Percentiles rank a stretch among this genome's conserved stretches.
phyloP scores from a whole-genome alignment of 345 rosid species.

The Salix caprea region DNA sequence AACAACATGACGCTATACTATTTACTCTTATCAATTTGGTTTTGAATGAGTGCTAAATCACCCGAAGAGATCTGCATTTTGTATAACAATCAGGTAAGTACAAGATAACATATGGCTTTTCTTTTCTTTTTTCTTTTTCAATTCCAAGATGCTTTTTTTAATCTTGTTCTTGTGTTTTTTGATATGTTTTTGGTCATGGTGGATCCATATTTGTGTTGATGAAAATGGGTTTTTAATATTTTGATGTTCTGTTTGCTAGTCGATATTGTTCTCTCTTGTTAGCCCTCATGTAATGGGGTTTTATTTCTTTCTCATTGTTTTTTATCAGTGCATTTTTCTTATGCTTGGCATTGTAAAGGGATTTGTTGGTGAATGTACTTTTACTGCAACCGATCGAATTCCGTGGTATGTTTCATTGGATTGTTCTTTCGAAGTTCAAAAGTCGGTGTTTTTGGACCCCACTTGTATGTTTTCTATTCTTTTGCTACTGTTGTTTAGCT shows the following conservation, averaged over 20 bases:
- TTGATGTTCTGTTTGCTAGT: neutral
- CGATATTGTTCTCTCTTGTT: no score
- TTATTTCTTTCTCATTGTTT: neutral
- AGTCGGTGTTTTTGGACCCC: neutral
- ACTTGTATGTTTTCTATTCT: neutral
- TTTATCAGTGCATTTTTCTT: neutral
- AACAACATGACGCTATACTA: neutral
- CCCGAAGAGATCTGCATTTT: conserved; percentile 32
- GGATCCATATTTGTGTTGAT: neutral
- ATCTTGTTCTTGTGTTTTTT: neutral
- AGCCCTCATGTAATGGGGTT: neutral
- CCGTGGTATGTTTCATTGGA: neutral
- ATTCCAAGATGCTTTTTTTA: neutral
- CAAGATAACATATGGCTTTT: neutral
- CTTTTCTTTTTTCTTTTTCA: neutral
- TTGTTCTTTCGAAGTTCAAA: neutral
- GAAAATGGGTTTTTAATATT: neutral
- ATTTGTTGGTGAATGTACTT: neutral
- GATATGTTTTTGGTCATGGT: neutral
- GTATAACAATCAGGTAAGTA: conserved; percentile 24
- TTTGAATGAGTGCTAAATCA: conserved; percentile 16
- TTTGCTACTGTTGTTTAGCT: neutral
- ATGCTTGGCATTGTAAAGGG: neutral
- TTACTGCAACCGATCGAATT: neutral
- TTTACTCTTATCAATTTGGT: neutral